Evolutionary conservation across 768 basidiomycete species (phyloP).

Genomic region (Chalciporus pseudorubinellus): DNA sequence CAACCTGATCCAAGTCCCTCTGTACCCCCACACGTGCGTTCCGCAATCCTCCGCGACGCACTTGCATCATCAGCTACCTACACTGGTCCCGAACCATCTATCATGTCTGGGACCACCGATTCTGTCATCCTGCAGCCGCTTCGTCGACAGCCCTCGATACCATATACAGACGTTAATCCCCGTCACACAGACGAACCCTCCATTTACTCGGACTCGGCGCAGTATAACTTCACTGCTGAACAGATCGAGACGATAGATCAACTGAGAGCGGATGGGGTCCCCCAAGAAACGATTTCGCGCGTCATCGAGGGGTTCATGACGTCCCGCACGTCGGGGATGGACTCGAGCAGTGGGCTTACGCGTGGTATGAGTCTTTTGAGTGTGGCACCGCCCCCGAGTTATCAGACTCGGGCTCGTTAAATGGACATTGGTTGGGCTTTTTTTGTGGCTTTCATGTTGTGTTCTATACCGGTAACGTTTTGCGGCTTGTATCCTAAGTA

Average conservation of each 20-base stretch:
- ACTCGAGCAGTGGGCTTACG: not conserved
- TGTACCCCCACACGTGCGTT: constrained; percentile 6
- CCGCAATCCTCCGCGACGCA: constrained; percentile 15
- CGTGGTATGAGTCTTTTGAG: constrained; percentile 2
- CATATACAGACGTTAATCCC: not conserved
- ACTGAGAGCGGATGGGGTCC: constrained; percentile 7
- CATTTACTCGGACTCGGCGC: not conserved
- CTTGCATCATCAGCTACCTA: not conserved
- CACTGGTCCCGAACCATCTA: not conserved
- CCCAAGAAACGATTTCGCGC: constrained; percentile 14
- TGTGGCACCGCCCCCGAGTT: constrained; percentile 19
- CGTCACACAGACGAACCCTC: no score
- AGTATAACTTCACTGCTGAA: constrained; percentile 7
- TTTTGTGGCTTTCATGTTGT: not conserved
- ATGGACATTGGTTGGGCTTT: no score
- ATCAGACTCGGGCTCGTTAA: constrained; percentile 9
- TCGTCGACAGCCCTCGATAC: not conserved
- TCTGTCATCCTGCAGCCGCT: constrained; percentile 3
- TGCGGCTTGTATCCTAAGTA: not conserved
- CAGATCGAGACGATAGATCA: constrained; percentile 15
- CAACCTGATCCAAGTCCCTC: not conserved
- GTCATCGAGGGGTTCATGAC: constrained; percentile 12
- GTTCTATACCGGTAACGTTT: not conserved
- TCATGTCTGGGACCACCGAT: not conserved
- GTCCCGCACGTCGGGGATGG: not conserved